Conservation (phyloP, 164 flowering plant genomes). For the Tinospora cordifolia region DNA sequence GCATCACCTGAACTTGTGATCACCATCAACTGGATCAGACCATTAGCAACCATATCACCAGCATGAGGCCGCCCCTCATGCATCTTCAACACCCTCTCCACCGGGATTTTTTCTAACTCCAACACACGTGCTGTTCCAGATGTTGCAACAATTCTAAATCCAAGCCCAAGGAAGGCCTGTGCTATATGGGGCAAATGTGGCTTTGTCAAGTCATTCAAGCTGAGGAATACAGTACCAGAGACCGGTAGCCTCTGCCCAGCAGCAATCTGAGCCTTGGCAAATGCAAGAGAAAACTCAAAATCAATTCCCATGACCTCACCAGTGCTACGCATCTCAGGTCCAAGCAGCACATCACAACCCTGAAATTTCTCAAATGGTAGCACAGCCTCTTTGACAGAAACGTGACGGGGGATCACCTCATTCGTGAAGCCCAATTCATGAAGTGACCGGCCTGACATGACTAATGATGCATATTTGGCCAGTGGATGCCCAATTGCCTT, state of each 20-base stretch:
- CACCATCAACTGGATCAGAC: conserved; percentile 81
- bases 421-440: conserved; percentile 53
- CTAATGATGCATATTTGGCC: conserved; percentile 88
- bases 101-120: conserved; percentile 62
- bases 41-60: conserved; percentile 79
- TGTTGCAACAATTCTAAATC: conserved; percentile 61
- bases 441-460: conserved; percentile 89
- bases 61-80: conserved; percentile 96
- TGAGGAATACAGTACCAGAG: conserved; percentile 77
- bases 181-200: conserved; percentile 65
- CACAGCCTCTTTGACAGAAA: conserved; percentile 91
- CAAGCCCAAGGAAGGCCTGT: conserved; percentile 50
- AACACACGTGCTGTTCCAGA: conserved; percentile 80
- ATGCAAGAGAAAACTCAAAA: conserved; percentile 56
- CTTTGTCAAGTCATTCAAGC: conserved; percentile 79
- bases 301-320: conserved; percentile 97
- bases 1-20: conserved; percentile 91
- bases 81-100: conserved; percentile 73
- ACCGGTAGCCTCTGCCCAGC: conserved; percentile 85
- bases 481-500: conserved; percentile 92
- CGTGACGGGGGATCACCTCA: conserved; percentile 72
- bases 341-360: conserved; percentile 83
- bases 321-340: conserved; percentile 97
- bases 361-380: conserved; percentile 90
- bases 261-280: conserved; percentile 89